phyloP scores from a whole-genome alignment of 495 filamentous ascomycete genomes.

The Massariosphaeria phaeospora region DNA sequence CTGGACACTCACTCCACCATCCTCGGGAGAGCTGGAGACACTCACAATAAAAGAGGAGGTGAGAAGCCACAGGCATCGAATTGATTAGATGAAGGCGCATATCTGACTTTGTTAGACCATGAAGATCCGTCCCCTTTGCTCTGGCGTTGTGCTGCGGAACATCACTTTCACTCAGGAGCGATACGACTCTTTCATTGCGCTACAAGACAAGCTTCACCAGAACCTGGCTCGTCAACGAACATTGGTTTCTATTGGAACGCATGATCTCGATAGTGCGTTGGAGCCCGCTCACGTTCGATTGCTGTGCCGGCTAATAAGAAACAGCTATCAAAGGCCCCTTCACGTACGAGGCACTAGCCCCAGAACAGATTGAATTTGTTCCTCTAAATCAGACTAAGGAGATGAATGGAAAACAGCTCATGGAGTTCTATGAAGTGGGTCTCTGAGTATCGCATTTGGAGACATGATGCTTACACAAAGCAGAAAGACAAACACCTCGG shows the following conservation, averaged over 20 bases:
- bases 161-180: slow-evolving; percentile 84
- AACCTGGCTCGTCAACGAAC: slow-evolving; percentile 92
- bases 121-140: slow-evolving; percentile 77
- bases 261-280: slow-evolving; percentile 74
- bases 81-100: too few species aligned
- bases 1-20: slow-evolving; percentile 65
- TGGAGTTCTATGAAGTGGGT: slow-evolving; percentile 81
- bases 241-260: slow-evolving; percentile 91
- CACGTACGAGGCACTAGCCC: slow-evolving; percentile 87
- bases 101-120: slow-evolving; percentile 53
- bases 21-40: slow-evolving; percentile 66
- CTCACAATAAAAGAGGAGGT: slow-evolving; percentile 73
- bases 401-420: slow-evolving; percentile 84
- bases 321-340: slow-evolving; percentile 78
- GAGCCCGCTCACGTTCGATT: too few species aligned
- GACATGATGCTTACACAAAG: slow-evolving; percentile 7
- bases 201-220: slow-evolving; percentile 97
- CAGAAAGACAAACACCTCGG: slow-evolving; percentile 78
- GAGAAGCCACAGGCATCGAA: slow-evolving; percentile 24
- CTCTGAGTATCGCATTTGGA: not conserved
- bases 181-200: slow-evolving; percentile 94
- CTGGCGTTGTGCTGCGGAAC: slow-evolving; percentile 79
- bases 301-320: slow-evolving; percentile 7
- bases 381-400: slow-evolving; percentile 85
- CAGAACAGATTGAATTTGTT: slow-evolving; percentile 85